phyloP scores from a whole-genome alignment of 345 rosid species.

The Aegle marmelos region DNA sequence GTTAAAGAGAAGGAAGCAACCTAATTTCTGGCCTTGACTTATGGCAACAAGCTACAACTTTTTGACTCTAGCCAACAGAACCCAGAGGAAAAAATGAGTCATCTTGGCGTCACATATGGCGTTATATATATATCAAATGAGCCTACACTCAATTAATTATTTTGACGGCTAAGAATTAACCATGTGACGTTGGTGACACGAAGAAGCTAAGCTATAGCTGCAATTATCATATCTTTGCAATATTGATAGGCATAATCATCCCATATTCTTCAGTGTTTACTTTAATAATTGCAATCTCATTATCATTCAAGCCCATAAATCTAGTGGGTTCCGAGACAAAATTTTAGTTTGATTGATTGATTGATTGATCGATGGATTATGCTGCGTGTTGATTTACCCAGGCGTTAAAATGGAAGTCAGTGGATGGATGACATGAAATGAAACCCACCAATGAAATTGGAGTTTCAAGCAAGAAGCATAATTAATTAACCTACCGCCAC shows the following conservation, averaged over 20 bases:
- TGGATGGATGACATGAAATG: slow-evolving; percentile 28
- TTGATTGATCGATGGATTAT: neutral
- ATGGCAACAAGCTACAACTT: neutral
- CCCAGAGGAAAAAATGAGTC: neutral
- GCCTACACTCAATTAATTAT: neutral
- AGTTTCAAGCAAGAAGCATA: slow-evolving; percentile 20
- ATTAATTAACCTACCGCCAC: slow-evolving; percentile 15
- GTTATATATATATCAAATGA: neutral
- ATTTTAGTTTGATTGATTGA: neutral
- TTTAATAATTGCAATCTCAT: slow-evolving; percentile 25
- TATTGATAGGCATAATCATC: slow-evolving; percentile 31
- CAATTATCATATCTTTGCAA: neutral
- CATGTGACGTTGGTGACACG: neutral
- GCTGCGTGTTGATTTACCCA: neutral
- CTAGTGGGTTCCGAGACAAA: slow-evolving; percentile 5
- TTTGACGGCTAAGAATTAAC: neutral
- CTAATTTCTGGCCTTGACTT: neutral
- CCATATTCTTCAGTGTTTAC: slow-evolving; percentile 17
- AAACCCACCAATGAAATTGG: slow-evolving; percentile 33
- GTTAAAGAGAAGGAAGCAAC: neutral
- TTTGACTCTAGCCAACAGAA: neutral
- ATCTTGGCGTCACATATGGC: slow-evolving; percentile 21
- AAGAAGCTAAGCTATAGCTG: neutral
- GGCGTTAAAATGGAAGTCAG: neutral
- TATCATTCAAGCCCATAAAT: neutral